Conservation (phyloP, 441 rosid genomes). For the Viola pubescens region DNA sequence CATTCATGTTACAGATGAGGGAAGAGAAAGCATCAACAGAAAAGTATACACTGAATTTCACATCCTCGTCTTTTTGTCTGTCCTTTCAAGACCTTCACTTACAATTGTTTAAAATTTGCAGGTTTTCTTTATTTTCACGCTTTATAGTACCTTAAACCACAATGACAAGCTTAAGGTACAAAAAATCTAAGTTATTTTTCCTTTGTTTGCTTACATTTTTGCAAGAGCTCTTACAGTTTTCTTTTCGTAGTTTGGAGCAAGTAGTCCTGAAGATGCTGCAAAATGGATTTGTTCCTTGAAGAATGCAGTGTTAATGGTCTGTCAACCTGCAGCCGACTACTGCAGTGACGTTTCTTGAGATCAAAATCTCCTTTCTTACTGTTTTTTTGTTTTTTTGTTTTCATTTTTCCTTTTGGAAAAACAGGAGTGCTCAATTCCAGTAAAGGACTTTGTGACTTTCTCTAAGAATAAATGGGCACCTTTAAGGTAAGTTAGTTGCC, state of each 20-base stretch:
- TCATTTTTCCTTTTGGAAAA: too few relatives aligned
- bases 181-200: not conserved
- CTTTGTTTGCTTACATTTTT: not conserved
- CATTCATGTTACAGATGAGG: constrained; percentile 78
- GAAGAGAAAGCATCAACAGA: constrained; percentile 80
- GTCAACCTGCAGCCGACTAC: not conserved
- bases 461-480: constrained; percentile 55
- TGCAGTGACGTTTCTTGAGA: constrained; percentile 1
- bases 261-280: constrained; percentile 92
- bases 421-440: constrained; percentile 50
- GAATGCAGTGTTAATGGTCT: constrained; percentile 71
- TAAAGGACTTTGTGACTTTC: constrained; percentile 43
- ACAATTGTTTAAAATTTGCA: constrained; percentile 28
- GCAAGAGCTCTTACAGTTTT: constrained; percentile 7
- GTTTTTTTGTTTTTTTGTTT: constrained; percentile 6
- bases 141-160: constrained; percentile 62
- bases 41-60: constrained; percentile 38
- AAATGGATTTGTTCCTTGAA: constrained; percentile 72
- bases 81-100: constrained; percentile 2
- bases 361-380: constrained; percentile 13
- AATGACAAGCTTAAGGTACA: constrained; percentile 75
- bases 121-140: constrained; percentile 81
- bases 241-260: constrained; percentile 66
- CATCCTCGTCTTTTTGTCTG: constrained; percentile 4
- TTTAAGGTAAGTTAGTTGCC: constrained; percentile 31